These are phyloP conservation scores for Tranzscheliella williamsii DNA, from an alignment of 1,284 basidiomycete species.

Conservation along the genomic window DNA sequence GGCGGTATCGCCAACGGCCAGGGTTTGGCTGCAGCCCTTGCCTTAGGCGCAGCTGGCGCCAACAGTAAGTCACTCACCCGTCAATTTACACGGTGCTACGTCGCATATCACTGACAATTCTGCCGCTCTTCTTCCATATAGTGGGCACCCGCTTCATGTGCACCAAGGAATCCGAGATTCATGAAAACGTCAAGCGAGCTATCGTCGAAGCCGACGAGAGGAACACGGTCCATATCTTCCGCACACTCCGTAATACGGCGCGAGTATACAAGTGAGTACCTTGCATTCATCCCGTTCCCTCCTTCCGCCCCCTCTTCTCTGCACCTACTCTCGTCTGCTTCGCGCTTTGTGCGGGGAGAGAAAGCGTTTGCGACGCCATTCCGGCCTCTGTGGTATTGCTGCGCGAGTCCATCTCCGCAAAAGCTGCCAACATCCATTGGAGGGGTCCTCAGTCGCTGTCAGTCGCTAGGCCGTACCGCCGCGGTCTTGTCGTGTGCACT, in stretches of 20 bases:
- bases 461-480: too few relatives aligned
- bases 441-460: too few relatives aligned
- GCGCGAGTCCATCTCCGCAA: too few relatives aligned
- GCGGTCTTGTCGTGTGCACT: too few relatives aligned
- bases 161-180: conserved; percentile 72
- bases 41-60: conserved; percentile 81
- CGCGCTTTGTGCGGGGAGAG: too few relatives aligned
- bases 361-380: too few relatives aligned
- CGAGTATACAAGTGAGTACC: conserved; percentile 73
- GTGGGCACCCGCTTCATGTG: conserved; percentile 83
- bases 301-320: neutral
- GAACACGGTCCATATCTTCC: conserved; percentile 84
- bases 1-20: conserved; percentile 69
- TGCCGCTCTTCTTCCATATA: too few relatives aligned
- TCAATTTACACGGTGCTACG: too few relatives aligned
- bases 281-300: neutral
- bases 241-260: conserved; percentile 77
- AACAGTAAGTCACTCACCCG: conserved; percentile 82
- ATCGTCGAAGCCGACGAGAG: conserved; percentile 81
- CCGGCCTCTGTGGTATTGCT: too few relatives aligned
- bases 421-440: too few relatives aligned
- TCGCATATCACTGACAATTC: too few relatives aligned
- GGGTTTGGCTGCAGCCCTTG: conserved; percentile 78
- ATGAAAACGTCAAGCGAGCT: conserved; percentile 85
- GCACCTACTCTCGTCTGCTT: too few relatives aligned